These are phyloP conservation scores for Monocercomonoides exilis DNA, from an alignment of 78 protist species.

Conservation along the genomic window DNA sequence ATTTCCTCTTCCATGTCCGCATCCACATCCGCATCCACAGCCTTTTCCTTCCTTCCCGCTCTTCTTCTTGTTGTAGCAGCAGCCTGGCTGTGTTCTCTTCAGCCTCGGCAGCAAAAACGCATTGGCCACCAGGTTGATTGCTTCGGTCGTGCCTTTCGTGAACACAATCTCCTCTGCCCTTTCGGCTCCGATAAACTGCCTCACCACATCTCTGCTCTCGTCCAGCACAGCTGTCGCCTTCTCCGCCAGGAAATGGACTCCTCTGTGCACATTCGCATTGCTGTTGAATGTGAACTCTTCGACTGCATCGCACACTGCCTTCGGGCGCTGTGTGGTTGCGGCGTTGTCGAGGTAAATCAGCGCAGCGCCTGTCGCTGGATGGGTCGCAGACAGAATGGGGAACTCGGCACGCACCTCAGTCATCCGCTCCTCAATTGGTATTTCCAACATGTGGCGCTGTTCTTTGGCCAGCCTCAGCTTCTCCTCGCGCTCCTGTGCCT, in stretches of 20 bases:
- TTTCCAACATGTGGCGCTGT: too few species aligned
- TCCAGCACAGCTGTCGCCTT: slow-evolving; percentile 18
- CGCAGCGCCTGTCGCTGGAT: background rate
- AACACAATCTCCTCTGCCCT: slow-evolving; percentile 26
- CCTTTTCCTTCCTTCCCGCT: too few species aligned
- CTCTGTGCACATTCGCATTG: slow-evolving; percentile 37
- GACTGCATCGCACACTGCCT: slow-evolving; percentile 3
- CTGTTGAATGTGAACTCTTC: background rate
- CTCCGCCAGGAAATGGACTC: slow-evolving; percentile 14
- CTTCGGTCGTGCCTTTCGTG: slow-evolving; percentile 44
- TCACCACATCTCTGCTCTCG: slow-evolving; percentile 16
- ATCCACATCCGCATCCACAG: too few species aligned
- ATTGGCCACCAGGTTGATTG: slow-evolving; percentile 36
- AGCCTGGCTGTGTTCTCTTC: background rate
- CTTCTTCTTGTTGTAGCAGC: too few species aligned
- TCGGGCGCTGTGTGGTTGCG: slow-evolving; percentile 43
- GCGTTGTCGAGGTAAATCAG: slow-evolving; percentile 44
- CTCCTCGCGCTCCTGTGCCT: too few species aligned
- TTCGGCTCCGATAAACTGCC: slow-evolving; percentile 20
- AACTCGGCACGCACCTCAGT: background rate
- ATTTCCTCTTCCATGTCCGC: too few species aligned
- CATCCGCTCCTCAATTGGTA: too few species aligned
- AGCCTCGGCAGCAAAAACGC: background rate
- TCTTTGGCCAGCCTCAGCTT: too few species aligned
- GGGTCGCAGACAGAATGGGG: background rate